phyloP scores from a whole-genome alignment of 2,329 filamentous ascomycete genomes.

The Venturia nashicola region DNA sequence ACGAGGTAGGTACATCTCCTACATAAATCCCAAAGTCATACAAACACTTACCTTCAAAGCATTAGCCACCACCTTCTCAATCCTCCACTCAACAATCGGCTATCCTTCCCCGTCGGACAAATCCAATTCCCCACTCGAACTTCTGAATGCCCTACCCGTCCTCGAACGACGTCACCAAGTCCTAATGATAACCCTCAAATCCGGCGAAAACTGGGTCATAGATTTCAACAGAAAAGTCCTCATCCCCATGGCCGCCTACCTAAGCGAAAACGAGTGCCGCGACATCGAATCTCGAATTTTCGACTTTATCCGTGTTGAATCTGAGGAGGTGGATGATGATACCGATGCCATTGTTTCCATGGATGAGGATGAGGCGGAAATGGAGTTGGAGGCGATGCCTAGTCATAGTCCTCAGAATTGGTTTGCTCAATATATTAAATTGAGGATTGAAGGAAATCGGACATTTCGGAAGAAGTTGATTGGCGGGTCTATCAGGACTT shows the following conservation, averaged over 20 bases:
- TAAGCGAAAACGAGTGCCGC: background rate
- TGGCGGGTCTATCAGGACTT: background rate
- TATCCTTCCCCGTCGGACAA: background rate
- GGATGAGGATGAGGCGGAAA: background rate
- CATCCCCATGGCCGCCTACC: background rate
- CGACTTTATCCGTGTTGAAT: background rate
- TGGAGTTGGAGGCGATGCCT: background rate
- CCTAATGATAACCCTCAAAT: background rate
- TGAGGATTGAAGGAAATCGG: background rate
- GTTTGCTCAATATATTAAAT: background rate
- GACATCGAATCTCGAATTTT: background rate
- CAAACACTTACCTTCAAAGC: background rate
- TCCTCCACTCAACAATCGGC: background rate
- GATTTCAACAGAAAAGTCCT: background rate
- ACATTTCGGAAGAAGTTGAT: background rate
- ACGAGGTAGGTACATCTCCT: background rate
- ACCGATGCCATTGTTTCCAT: background rate
- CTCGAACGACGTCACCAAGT: background rate
- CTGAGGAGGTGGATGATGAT: background rate
- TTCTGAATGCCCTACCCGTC: background rate
- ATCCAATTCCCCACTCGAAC: no score
- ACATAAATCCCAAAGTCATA: no score
- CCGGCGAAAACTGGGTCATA: background rate
- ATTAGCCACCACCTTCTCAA: background rate
- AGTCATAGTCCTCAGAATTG: background rate